A percentile compares a stretch with the other conserved stretches of the same genome.
Conservation (phyloP, 129 eudicot genomes). For the Artemisia annua region DNA sequence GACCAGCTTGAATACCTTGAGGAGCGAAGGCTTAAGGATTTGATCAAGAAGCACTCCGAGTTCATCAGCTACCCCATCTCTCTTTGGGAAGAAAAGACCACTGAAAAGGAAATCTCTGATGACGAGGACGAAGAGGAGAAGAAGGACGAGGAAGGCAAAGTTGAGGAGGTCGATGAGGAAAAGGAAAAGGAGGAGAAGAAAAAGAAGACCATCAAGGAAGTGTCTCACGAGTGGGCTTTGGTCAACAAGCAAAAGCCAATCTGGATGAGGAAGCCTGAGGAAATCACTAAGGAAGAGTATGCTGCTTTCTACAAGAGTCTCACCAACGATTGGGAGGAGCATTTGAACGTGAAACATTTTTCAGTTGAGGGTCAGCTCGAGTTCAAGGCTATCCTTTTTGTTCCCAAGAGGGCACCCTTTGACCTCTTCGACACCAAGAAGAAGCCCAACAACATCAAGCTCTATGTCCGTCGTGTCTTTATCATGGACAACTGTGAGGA, state of each 20-base stretch:
- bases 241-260: slow-evolving; percentile 90
- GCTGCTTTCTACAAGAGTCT: slow-evolving; percentile 91
- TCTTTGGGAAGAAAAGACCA: slow-evolving; percentile 74
- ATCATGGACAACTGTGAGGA: slow-evolving; percentile 98
- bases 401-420: slow-evolving; percentile 82
- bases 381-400: slow-evolving; percentile 77
- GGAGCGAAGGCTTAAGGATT: slow-evolving; percentile 76
- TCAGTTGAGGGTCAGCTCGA: slow-evolving; percentile 88
- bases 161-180: slow-evolving; percentile 73
- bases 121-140: slow-evolving; percentile 83
- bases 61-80: slow-evolving; percentile 90
- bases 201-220: slow-evolving; percentile 86
- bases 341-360: slow-evolving; percentile 74
- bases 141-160: slow-evolving; percentile 76
- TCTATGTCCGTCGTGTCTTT: slow-evolving; percentile 88
- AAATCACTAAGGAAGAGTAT: slow-evolving; percentile 81
- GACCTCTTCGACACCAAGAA: slow-evolving; percentile 82
- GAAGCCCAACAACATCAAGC: slow-evolving; percentile 95
- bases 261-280: slow-evolving; percentile 94
- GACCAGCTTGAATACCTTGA: slow-evolving; percentile 87
- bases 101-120: slow-evolving; percentile 76
- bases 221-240: slow-evolving; percentile 72
- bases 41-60: slow-evolving; percentile 84
- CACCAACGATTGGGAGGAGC: slow-evolving; percentile 90
- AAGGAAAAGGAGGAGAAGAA: slow-evolving; percentile 80